These are phyloP conservation scores for Debaryomyces tyrocola DNA, from an alignment of 805 yeast species.

Conservation along the genomic window DNA sequence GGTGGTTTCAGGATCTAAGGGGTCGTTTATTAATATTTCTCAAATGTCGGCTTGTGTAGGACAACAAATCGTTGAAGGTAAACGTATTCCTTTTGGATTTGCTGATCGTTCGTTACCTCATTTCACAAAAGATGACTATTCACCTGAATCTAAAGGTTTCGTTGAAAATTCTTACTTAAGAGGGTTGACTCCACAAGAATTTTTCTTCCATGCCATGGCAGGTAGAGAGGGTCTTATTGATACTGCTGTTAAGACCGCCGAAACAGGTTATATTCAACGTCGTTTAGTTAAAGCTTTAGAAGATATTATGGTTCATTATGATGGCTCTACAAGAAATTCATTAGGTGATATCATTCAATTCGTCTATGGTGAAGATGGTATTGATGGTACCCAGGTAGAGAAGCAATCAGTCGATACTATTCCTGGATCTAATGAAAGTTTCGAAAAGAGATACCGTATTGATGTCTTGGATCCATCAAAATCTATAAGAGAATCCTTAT, in stretches of 20 bases:
- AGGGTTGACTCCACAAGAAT: conserved; percentile 95
- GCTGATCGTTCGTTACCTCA: conserved; percentile 96
- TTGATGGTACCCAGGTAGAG: conserved; percentile 97
- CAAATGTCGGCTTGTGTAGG: conserved; percentile 99
- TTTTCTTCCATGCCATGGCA: conserved; percentile 96
- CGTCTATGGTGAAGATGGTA: conserved; percentile 98
- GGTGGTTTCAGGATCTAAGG: conserved; percentile 99
- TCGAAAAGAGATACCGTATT: conserved; percentile 80
- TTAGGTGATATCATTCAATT: conserved; percentile 95
- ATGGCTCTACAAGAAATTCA: conserved; percentile 97
- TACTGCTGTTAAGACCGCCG: conserved; percentile 99
- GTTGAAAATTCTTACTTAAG: conserved; percentile 93
- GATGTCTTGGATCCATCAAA: conserved; percentile 73
- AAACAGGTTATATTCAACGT: conserved; percentile 97
- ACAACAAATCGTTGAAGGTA: conserved; percentile 99
- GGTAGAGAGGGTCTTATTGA: conserved; percentile 99
- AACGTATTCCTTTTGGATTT: conserved; percentile 97
- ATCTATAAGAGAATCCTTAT: conserved; percentile 64
- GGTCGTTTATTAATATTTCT: conserved; percentile 97
- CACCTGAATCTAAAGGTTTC: conserved; percentile 98
- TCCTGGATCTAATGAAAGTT: conserved; percentile 85
- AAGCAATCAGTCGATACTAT: conserved; percentile 93
- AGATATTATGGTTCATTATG: conserved; percentile 97
- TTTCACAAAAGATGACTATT: conserved; percentile 96
- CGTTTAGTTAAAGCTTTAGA: conserved; percentile 95